Evolutionary conservation across 345 rosid genomes (phyloP), one percentile per base, ranked within the genome.

Genomic region (Barbarea vulgaris): DNA sequence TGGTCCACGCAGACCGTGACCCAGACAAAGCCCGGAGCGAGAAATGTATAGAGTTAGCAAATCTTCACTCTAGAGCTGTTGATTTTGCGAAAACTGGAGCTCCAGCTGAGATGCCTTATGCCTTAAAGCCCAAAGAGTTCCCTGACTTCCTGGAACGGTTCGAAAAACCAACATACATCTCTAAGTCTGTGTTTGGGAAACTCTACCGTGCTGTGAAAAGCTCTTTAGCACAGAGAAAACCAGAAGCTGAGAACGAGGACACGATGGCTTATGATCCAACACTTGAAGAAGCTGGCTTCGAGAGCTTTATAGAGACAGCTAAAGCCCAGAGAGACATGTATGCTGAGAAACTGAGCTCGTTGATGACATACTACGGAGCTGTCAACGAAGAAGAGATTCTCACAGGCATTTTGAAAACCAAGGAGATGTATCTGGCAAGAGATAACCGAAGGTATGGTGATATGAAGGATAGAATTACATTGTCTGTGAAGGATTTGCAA

Each of bases 71-170:
- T 7, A 85, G 90, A 78, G 97, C 97, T 30, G 99, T 94, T 17
- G 99, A 94, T 81, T 94, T 92, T 79, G 97, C 97, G 0, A 94
- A 94, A 81, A 92, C 92, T 0, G 97, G 99, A 37, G 96, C 92
- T 11, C 96, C 97, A 1, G 97, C 97, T 31, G 93, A 90, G 85
- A 94, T 90, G 99, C 97, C 97, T 5, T 76, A 61, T 73, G 69
- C 72, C 31, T 83, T 92, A 74, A 94, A 87, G 80, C 99, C 99
- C 2, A 89, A 57, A 74, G 92, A 85, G 59, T 92, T 85, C 78
- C 97, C 97, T 9, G 99, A 95, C 81, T 92, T 95, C 85, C 82
- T 95, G 86, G 97, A 88, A 84, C 85, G 99, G 50, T 59, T 24
- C 6, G 90, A 84, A 53, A 90, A 86, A 68, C 79, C 84, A 57